Evolutionary conservation across 306 rosid genomes (phyloP).

Genomic region (Pachyrhizus erosus): DNA sequence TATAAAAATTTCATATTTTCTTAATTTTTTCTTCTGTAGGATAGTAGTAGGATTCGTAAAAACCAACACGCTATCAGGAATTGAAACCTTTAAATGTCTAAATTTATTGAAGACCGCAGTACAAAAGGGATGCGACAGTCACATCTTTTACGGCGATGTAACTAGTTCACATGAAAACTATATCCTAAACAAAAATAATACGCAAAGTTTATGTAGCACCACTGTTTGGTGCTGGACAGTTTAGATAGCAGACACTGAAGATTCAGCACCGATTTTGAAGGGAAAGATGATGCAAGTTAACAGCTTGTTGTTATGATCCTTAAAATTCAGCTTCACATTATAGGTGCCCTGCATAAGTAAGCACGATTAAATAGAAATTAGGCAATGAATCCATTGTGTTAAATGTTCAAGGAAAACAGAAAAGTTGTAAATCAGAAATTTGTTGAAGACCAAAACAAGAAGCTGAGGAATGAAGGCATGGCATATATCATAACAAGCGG

Average conservation of each 20-base stretch:
- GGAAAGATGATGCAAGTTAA: conserved; percentile 71
- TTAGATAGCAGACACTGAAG: conserved; percentile 48
- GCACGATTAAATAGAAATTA: conserved; percentile 15
- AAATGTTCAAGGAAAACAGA: not conserved
- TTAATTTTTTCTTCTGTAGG: too few relatives aligned
- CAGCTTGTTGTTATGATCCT: conserved; percentile 38
- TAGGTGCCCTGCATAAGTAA: conserved; percentile 69
- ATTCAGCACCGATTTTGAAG: conserved; percentile 62
- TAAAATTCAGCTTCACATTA: conserved; percentile 62
- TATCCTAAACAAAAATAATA: not conserved
- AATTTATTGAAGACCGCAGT: not conserved
- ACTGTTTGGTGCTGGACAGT: conserved; percentile 20
- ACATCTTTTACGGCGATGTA: conserved; percentile 3
- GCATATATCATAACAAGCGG: not conserved
- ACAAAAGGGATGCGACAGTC: not conserved
- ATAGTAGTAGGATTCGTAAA: too few relatives aligned
- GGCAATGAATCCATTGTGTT: conserved; percentile 4
- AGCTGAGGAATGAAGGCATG: not conserved
- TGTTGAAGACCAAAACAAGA: not conserved
- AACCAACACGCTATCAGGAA: too few relatives aligned
- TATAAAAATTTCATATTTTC: too few relatives aligned
- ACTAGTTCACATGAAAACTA: conserved; percentile 8
- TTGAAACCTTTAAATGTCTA: not conserved
- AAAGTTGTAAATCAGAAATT: not conserved
- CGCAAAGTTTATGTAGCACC: not conserved